Evolutionary conservation across 805 yeast genomes (phyloP), one percentile per base, ranked within the genome.

Genomic region (Schizosaccharomyces lindneri): DNA sequence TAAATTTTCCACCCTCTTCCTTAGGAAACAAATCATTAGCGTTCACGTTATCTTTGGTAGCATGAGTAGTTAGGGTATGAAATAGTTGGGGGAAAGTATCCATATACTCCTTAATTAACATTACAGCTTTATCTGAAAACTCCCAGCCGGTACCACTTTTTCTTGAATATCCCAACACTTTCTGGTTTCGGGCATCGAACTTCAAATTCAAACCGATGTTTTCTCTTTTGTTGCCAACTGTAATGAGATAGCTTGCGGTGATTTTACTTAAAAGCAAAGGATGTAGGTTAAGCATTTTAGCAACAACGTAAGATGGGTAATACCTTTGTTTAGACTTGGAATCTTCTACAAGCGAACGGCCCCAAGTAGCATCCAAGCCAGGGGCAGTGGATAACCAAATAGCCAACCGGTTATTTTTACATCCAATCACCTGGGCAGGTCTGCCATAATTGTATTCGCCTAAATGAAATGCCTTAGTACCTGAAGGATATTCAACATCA

Each of bases 361-460:
- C 97, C 67, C 82, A 75, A 19, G 71, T 73, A 17, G 93, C 87
- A 66, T 86, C 93, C 67, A 65, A 21, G 61, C 60, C 41, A 66
- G 63, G 24, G n/a, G 59, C 59, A 29, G 61, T 65, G 43, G 61
- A 55, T 13, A 69, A 66, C 61, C 66, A 65, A 32, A 73, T 67
- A 36, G 68, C 70, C 19, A 72, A 65, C 41, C 60, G 67, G 61
- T 71, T 70, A 11, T 60, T 66, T 5, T 70, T 62, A 61, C 75
- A 74, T 11, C 70, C 70, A 3, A 74, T 69, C 51, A 77, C 74
- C 64, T 76, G 77, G 17, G 78, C 74, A 19, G 89, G 82, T 62
- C 82, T 78, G 62, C 98, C 97, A 69, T 87, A 93, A 1, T 89
- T 94, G 70, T 82, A 81, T 32, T 83, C 87, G 59, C 97, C 95